phyloP scores from a whole-genome alignment of 768 basidiomycete genomes.

The Myochromella boudieri region DNA sequence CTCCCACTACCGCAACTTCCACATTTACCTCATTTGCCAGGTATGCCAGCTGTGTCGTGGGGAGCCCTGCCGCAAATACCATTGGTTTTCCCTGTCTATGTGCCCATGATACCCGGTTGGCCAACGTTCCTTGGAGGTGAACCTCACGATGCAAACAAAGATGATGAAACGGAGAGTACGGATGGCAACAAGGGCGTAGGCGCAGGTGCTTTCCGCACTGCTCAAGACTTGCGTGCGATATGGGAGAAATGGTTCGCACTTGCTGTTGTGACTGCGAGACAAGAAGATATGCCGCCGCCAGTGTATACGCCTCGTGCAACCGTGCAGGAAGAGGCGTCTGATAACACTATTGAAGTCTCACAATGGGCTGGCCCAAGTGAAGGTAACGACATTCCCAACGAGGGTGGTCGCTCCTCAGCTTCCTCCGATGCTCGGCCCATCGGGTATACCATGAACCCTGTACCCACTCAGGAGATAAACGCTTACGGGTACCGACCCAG shows the following conservation, averaged over 20 bases:
- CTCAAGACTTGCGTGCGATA: constrained; percentile 64
- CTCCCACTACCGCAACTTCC: constrained; percentile 57
- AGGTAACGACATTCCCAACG: constrained; percentile 5
- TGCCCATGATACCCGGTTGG: constrained; percentile 66
- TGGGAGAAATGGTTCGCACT: constrained; percentile 79
- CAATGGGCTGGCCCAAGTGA: constrained; percentile 13
- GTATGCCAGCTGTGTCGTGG: constrained; percentile 66
- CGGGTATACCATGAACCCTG: constrained; percentile 46
- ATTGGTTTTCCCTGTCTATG: constrained; percentile 77
- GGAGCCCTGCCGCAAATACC: constrained; percentile 64
- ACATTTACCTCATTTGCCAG: constrained; percentile 64
- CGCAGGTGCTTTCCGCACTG: constrained; percentile 43
- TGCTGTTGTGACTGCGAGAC: constrained; percentile 47
- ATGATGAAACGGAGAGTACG: constrained; percentile 24
- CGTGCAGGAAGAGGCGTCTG: constrained; percentile 14
- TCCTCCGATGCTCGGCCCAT: constrained; percentile 36
- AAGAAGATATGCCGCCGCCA: constrained; percentile 64
- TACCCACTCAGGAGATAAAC: constrained; percentile 69
- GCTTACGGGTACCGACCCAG: constrained; percentile 65
- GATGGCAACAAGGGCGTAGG: constrained; percentile 37
- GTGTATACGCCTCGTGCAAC: constrained; percentile 68
- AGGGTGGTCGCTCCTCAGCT: constrained; percentile 20
- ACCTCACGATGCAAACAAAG: constrained; percentile 29
- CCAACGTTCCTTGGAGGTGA: constrained; percentile 61
- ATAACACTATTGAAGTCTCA: constrained; percentile 10